Conservation (phyloP, 2,329 filamentous ascomycete species). For the Ceratocystis cacaofunesta region DNA sequence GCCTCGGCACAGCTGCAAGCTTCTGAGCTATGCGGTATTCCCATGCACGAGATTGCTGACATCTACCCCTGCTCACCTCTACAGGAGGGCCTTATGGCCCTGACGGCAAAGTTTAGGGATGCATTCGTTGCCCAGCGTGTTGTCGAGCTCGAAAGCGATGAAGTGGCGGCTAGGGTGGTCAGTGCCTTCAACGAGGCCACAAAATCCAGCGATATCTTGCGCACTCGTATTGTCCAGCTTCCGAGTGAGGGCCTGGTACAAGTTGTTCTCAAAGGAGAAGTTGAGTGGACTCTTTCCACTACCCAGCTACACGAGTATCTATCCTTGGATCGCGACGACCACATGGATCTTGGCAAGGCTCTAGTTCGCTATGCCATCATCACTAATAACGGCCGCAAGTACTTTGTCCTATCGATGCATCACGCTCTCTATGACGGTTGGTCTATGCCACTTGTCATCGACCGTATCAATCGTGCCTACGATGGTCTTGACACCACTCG, state of each 20-base stretch:
- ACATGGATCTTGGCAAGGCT: constrained; percentile 32
- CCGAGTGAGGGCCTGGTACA: constrained; percentile 32
- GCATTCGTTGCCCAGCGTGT: constrained; percentile 39
- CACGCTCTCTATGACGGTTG: constrained; percentile 44
- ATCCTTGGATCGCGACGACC: constrained; percentile 26
- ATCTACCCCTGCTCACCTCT: constrained; percentile 40
- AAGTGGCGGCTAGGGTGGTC: constrained; percentile 26
- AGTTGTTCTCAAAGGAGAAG: constrained; percentile 30
- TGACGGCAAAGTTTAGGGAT: constrained; percentile 36
- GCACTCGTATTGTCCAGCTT: constrained; percentile 35
- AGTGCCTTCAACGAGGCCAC: constrained; percentile 30
- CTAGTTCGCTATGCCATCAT: constrained; percentile 34
- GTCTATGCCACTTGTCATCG: constrained; percentile 36
- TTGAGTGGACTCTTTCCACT: constrained; percentile 24
- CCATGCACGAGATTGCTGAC: constrained; percentile 29
- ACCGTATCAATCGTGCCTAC: constrained; percentile 33
- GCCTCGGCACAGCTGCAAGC: constrained; percentile 28
- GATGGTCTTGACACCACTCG: constrained; percentile 21
- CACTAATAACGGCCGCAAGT: constrained; percentile 23
- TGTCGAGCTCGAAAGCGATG: constrained; percentile 26
- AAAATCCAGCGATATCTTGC: constrained; percentile 29
- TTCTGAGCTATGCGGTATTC: constrained; percentile 28
- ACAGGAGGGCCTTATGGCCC: constrained; percentile 39
- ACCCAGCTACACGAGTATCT: constrained; percentile 29
- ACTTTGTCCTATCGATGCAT: constrained; percentile 41